Base-by-base conservation (phyloP, 139 green algal species). In the Limnomonas spitsbergensis region DNA sequence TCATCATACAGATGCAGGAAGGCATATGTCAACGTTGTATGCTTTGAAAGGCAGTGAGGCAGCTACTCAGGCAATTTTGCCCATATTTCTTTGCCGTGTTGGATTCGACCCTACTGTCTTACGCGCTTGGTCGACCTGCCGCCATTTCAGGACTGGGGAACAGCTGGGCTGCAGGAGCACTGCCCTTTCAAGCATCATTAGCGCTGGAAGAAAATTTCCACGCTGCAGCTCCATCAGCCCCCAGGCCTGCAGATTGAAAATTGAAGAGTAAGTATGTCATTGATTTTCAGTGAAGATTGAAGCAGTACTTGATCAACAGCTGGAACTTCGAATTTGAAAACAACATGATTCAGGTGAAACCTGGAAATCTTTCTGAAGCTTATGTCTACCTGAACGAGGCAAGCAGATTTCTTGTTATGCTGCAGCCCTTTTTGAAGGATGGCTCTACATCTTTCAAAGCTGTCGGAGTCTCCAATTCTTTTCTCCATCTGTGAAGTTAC, bases 221-320 rank as follows among this genome's bases (percentile, higher is more conserved):
- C 80, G 81, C 76, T 94, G 88, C 31, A 96, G 87, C 81, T 96
- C 92, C 78, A 95, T 84, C 3, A 96, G 80, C 0, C 92, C 92
- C 86, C 88, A 96, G 0, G 91, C 90, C 84, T 94, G 86, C 69
- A 73, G 4, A 24, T 14, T 27, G 32, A 69, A 7, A 6, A 4
- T 6, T 2, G 29, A 47, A 1, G 1, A 26, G 42, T 0, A 34
- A 34, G 6, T 26, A 1, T 3, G 1, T 56, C n/a, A n/a, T n/a
- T n/a, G n/a, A n/a, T n/a, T n/a, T n/a, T n/a, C n/a, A n/a, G n/a
- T n/a, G n/a, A n/a, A n/a, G n/a, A n/a, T n/a, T n/a, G n/a, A n/a
- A n/a, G n/a, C n/a, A n/a, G n/a, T n/a, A n/a, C n/a, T n/a, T n/a
- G n/a, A n/a, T n/a, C n/a, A n/a, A n/a, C n/a, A n/a, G n/a, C n/a